Base-by-base conservation (phyloP, 2,329 filamentous ascomycete species). In the Xylaria sp. region DNA sequence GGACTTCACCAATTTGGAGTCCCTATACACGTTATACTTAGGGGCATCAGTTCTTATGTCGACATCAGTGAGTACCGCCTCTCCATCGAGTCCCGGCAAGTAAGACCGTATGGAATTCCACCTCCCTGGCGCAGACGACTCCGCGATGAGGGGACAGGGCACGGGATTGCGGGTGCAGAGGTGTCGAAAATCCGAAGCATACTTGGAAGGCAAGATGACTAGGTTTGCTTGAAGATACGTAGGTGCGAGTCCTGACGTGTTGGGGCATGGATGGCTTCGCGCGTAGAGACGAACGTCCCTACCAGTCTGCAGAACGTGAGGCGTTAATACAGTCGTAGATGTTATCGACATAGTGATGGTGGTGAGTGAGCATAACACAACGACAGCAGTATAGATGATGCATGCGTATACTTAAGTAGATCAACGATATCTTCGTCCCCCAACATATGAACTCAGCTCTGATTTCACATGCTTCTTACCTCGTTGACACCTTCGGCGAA, bases 161-260 rank as follows among this genome's bases (percentile, higher is more conserved):
- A 90, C 88, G 2, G 88, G 87, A 71, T 91, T 91, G 58, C 88
- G 83, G 1, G 81, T 80, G 76, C 88, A 90, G 28, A 90, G 84
- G 20, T 83, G 76, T 13, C 85, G 83, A 76, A 90, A 91, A 75
- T 90, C 86, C 20, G 79, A 60, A 13, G 88, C 88, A 75, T 89
- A 87, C 38, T 79, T 77, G 1, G 83, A 84, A 0, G 88, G 88
- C 0, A 91, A 81, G 11, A 90, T 81, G 46, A 91, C 82, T 44
- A 91, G 81, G 72, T 91, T 91, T 46, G 88, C 88, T 80, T 90
- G 88, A 15, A 90, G 79, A 72, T 86, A 83, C 13, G 81, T 82
- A 0, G 86, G 85, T 2, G 88, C 86, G 1, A 88, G 78, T 13
- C 88, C 87, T 0, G 87, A 83, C 0, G 88, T 90, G 23, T 80